Evolutionary conservation across 805 yeast genomes (phyloP).

Genomic region (Tanozyma kutaoensis): DNA sequence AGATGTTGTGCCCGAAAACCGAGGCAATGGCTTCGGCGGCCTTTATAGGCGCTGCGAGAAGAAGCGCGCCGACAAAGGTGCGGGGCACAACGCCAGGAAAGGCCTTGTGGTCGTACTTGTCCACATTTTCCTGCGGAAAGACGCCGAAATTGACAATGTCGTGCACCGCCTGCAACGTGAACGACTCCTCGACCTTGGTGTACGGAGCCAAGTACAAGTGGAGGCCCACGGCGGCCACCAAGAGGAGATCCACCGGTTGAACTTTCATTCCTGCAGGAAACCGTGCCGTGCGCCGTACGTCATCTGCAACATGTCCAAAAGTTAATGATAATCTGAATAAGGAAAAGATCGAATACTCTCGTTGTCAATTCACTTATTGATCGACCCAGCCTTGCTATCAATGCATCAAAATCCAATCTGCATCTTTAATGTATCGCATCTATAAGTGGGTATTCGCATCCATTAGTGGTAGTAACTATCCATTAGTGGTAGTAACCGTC

Average conservation of each 20-base stretch:
- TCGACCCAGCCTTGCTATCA: no score
- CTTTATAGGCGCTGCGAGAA: constrained; percentile 34
- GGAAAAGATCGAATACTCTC: no score
- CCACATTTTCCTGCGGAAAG: constrained; percentile 14
- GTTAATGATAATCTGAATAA: no score
- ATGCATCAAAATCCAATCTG: no score
- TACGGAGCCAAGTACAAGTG: constrained; percentile 56
- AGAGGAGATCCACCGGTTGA: not conserved
- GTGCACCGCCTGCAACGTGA: constrained; percentile 80
- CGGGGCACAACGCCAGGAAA: constrained; percentile 91
- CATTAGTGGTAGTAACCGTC: no score
- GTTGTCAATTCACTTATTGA: no score
- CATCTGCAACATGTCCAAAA: no score
- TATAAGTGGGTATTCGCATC: no score
- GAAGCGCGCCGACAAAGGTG: constrained; percentile 61
- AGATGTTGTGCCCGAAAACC: constrained; percentile 3
- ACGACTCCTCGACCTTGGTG: constrained; percentile 91
- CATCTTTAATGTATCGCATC: no score
- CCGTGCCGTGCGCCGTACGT: no score
- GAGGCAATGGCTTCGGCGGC: constrained; percentile 11
- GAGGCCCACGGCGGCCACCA: constrained; percentile 3
- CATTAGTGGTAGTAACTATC: no score
- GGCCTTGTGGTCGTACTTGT: constrained; percentile 54
- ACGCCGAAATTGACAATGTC: constrained; percentile 61
- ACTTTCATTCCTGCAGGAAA: no score